These are phyloP conservation scores for Phaeosphaeria sp. DNA, from an alignment of 2,329 filamentous ascomycete genomes.

Conservation along the genomic window DNA sequence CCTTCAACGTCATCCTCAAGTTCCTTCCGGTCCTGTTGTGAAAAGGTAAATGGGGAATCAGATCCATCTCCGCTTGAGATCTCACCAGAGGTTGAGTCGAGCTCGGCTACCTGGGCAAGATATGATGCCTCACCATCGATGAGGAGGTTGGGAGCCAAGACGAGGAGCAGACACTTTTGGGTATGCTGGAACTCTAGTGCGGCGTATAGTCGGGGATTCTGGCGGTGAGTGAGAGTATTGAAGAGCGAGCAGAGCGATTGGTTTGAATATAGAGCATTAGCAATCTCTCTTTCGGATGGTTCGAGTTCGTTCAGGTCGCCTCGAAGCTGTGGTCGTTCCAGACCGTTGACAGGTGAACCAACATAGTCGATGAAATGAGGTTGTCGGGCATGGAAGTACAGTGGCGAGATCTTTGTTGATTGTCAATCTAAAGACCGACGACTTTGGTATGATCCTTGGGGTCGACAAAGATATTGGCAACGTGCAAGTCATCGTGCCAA, in stretches of 20 bases:
- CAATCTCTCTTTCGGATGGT: constrained; percentile 23
- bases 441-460: constrained; percentile 38
- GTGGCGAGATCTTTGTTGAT: constrained; percentile 41
- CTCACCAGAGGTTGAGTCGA: constrained; percentile 32
- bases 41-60: constrained; percentile 29
- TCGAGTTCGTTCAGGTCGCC: constrained; percentile 30
- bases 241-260: constrained; percentile 40
- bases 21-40: constrained; percentile 22
- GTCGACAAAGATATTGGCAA: constrained; percentile 48
- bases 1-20: constrained; percentile 35
- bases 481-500: constrained; percentile 50
- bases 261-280: constrained; percentile 32
- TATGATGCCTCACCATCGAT: constrained; percentile 45
- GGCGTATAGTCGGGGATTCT: constrained; percentile 33
- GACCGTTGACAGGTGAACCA: constrained; percentile 32
- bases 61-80: constrained; percentile 24
- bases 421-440: constrained; percentile 47
- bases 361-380: constrained; percentile 45
- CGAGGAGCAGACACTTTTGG: constrained; percentile 33
- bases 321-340: constrained; percentile 35
- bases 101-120: constrained; percentile 28
- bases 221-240: constrained; percentile 29
- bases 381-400: constrained; percentile 45
- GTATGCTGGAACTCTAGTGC: constrained; percentile 43
- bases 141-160: constrained; percentile 42